Conservation (phyloP, 352 stramenopile species). For the Pythium pyrilobum region DNA sequence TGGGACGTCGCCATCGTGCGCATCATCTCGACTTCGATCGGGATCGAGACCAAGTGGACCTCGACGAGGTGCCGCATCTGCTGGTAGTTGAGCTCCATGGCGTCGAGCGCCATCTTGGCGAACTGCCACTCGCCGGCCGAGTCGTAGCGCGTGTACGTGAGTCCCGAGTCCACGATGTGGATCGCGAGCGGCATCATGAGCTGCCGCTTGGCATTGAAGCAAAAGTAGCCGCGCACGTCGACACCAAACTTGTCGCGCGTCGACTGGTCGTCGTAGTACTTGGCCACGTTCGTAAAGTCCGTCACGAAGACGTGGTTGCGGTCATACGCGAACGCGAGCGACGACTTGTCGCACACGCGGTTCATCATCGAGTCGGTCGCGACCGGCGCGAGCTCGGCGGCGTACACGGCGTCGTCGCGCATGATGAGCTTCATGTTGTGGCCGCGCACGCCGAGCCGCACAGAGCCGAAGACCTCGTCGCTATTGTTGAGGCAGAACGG, state of each 20-base stretch:
- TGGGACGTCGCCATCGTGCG: conserved; percentile 22
- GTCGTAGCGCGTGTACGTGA: conserved; percentile 1
- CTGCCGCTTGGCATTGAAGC: not conserved
- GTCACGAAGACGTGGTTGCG: not conserved
- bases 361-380: not conserved
- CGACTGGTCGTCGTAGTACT: conserved; percentile 1
- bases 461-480: not conserved
- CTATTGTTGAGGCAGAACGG: not conserved
- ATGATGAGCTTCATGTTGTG: not conserved
- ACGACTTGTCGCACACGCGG: not conserved
- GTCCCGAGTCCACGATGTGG: not conserved
- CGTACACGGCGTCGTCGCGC: not conserved
- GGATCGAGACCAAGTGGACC: conserved; percentile 17
- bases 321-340: not conserved
- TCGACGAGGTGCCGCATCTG: conserved; percentile 4
- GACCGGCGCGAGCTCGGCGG: not conserved
- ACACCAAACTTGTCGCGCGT: not conserved
- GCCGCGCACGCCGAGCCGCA: not conserved
- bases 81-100: conserved; percentile 5
- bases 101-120: conserved; percentile 8
- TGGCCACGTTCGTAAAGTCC: not conserved
- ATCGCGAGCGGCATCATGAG: conserved; percentile 1
- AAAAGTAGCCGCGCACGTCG: not conserved
- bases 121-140: conserved; percentile 1
- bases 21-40: conserved; percentile 37